These are phyloP conservation scores for Schizosaccharomyces versatilis DNA, from an alignment of 1,139 yeast genomes.

Conservation along the genomic window DNA sequence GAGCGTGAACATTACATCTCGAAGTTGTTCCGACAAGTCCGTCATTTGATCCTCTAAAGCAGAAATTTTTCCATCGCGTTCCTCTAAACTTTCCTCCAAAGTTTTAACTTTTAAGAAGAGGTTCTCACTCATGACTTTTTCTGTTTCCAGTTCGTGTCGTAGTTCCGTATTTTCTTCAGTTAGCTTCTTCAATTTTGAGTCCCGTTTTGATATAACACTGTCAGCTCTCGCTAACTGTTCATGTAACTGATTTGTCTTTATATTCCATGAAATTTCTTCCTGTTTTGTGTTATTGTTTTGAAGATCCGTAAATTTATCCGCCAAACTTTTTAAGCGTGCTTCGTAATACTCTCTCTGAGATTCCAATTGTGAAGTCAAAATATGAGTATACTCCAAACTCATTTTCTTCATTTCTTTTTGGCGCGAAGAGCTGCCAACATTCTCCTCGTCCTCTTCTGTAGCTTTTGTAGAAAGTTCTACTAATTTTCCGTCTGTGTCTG, in stretches of 20 bases:
- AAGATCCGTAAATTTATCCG: constrained; percentile 20
- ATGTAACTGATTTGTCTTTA: constrained; percentile 11
- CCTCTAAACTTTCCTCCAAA: constrained; percentile 19
- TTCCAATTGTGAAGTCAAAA: constrained; percentile 59
- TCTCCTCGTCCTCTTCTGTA: constrained; percentile 1
- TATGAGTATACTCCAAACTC: constrained; percentile 59
- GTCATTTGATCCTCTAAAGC: constrained; percentile 24
- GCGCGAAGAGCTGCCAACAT: constrained; percentile 3
- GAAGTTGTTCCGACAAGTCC: constrained; percentile 28
- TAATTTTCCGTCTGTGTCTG: constrained; percentile 65
- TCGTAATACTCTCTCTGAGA: constrained; percentile 82
- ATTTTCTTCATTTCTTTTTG: constrained; percentile 22
- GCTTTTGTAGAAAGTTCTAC: constrained; percentile 36
- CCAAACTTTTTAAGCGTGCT: constrained; percentile 28
- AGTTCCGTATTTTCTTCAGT: constrained; percentile 16
- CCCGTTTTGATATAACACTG: constrained; percentile 17
- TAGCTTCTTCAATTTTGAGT: constrained; percentile 7
- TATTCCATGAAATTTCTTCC: constrained; percentile 7
- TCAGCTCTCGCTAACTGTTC: constrained; percentile 16
- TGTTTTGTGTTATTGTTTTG: constrained; percentile 14
- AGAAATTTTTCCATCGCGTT: not conserved
- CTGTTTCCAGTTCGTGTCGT: constrained; percentile 24
- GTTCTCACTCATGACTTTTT: constrained; percentile 32
- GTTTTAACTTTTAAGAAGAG: constrained; percentile 36
- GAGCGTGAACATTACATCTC: constrained; percentile 8